A percentile compares a stretch with the other conserved stretches of the same genome.
These are phyloP conservation scores for Rhynchosporium graminicola DNA, from an alignment of 2,329 filamentous ascomycete species.

Conservation along the genomic window DNA sequence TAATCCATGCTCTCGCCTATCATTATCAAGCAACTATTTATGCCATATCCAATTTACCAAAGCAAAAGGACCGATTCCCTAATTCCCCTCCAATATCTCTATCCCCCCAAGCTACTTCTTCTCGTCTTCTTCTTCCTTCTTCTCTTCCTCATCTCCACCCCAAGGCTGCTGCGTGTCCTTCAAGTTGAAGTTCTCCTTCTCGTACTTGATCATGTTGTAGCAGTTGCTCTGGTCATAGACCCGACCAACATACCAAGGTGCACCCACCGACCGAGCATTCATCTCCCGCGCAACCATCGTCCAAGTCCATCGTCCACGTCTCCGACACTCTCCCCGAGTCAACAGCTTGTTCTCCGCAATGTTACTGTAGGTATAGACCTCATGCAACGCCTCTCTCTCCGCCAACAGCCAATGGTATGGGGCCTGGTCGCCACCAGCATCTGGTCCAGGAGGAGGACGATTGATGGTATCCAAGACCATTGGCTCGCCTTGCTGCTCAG, in stretches of 20 bases:
- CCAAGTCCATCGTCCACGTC: conserved; percentile 12
- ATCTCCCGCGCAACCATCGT: conserved; percentile 16
- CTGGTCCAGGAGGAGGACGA: conserved; percentile 2
- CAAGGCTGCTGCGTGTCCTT: conserved; percentile 4
- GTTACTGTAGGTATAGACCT: conserved; percentile 7
- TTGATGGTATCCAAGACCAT: neutral
- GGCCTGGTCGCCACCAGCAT: neutral
- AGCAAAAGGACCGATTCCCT: no score
- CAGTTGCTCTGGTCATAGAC: conserved; percentile 10
- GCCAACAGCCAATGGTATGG: conserved; percentile 13
- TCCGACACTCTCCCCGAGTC: conserved; percentile 8
- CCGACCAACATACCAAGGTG: conserved; percentile 7
- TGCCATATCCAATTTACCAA: no score
- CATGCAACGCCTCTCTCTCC: conserved; percentile 14
- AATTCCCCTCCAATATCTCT: neutral
- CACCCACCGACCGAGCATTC: neutral
- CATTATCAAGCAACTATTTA: neutral
- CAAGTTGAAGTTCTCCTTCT: conserved; percentile 10
- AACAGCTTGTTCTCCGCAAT: neutral
- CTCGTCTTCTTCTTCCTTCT: neutral
- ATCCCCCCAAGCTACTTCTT: neutral
- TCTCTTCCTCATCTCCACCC: conserved; percentile 1
- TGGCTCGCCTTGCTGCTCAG: neutral
- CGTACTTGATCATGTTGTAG: conserved; percentile 15
- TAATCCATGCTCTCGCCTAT: neutral